Evolutionary conservation across 2,329 filamentous ascomycete genomes (phyloP).

Genomic region (Chaetomiaceae sp.): DNA sequence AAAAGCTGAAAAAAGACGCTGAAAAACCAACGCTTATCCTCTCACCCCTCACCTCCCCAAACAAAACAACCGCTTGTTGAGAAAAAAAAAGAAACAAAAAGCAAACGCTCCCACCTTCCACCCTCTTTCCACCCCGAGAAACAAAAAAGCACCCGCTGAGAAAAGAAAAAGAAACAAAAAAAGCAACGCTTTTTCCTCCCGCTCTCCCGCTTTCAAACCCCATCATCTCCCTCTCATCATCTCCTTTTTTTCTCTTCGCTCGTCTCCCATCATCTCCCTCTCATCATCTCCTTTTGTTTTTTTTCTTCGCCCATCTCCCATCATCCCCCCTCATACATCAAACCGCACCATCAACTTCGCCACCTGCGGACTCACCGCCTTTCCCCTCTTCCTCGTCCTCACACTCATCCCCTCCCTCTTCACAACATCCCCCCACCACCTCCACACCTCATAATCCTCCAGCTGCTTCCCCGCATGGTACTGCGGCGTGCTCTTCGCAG

Average conservation of each 20-base stretch:
- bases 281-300: too few relatives aligned
- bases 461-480: slow-evolving; percentile 62
- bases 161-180: not conserved
- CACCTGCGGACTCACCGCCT: slow-evolving; percentile 33
- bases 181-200: slow-evolving; percentile 38
- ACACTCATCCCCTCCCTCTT: slow-evolving; percentile 26
- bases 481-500: slow-evolving; percentile 57
- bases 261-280: slow-evolving; percentile 34
- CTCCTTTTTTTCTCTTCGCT: too few relatives aligned
- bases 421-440: slow-evolving; percentile 50
- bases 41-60: too few relatives aligned
- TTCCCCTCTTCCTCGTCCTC: slow-evolving; percentile 22
- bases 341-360: slow-evolving; percentile 50
- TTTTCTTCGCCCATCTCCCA: not conserved
- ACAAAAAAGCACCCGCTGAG: not conserved
- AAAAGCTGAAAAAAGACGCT: not conserved
- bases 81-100: not conserved
- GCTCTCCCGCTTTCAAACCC: slow-evolving; percentile 46
- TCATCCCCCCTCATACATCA: slow-evolving; percentile 41
- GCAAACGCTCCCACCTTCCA: not conserved
- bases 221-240: slow-evolving; percentile 50
- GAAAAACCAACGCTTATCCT: too few relatives aligned
- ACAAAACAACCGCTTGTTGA: too few relatives aligned
- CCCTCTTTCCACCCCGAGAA: too few relatives aligned
- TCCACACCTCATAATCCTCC: slow-evolving; percentile 62